Evolutionary conservation across 2,329 filamentous ascomycete genomes (phyloP), one percentile per base, ranked within the genome.

Genomic region (Beauveria scarabaeidicola): DNA sequence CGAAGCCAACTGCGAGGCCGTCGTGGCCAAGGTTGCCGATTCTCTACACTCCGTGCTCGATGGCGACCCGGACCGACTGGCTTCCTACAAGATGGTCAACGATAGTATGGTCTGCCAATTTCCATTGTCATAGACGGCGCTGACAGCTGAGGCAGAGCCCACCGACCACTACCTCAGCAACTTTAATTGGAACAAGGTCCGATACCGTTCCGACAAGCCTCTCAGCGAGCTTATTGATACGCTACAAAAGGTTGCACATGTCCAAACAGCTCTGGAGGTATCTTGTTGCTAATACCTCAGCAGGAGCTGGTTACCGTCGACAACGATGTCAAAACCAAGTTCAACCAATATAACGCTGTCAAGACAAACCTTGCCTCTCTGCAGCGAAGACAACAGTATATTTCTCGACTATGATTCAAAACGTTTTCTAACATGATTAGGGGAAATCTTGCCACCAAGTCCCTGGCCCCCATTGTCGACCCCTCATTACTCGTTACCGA

Each of bases 171-270:
- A 97, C 72, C 78, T 99, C 50, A 85, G 87, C 69, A 87, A 83
- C 59, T 99, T 97, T 75, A 83, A 85, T 65, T 99, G 94, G 94
- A 97, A 97, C 78, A 97, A 94, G 75, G 90, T 96, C 75, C 94
- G 96, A 72, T 99, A 97, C 75, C 87, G 94, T 68, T 88, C 90
- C 63, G 94, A 99, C 74, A 95, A 93, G 73, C 84, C 93, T 54
- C 83, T 99, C 62, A 82, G 85, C 59, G 93, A 97, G 70, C 80
- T 97, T 61, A 88, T 97, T 67, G 89, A 91, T 72, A 87, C 86
- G 44, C 77, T 99, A 61, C 91, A 96, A 71, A 97, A 96, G 84
- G 90, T 90, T 67, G 15, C 66, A 27, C 56, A 21, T 52, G 7
- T 23, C 23, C 29, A n/a, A 21, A 29, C 27, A 46, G 13, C 41